Evolutionary conservation across 2,329 filamentous ascomycete species (phyloP).

Genomic region (Fusarium oligoseptatum): DNA sequence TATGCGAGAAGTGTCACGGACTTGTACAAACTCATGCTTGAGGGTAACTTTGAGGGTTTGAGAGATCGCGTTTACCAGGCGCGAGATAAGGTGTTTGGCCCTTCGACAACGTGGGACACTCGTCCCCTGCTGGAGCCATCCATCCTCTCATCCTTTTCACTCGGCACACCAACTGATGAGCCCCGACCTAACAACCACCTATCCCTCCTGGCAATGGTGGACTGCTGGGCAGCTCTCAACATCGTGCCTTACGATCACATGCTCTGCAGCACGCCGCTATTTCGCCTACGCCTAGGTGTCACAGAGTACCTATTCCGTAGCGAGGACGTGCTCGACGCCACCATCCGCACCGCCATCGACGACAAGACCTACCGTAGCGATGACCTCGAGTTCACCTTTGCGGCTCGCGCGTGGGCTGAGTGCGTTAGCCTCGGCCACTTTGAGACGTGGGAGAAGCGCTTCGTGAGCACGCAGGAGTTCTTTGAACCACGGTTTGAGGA

Average conservation of each 20-base stretch:
- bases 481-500: constrained; percentile 92
- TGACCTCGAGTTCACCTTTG: constrained; percentile 97
- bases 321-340: constrained; percentile 82
- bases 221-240: constrained; percentile 94
- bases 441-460: constrained; percentile 91
- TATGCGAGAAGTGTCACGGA: constrained; percentile 94
- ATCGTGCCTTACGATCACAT: constrained; percentile 99
- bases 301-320: constrained; percentile 96
- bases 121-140: constrained; percentile 83
- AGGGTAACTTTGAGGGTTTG: constrained; percentile 82
- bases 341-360: constrained; percentile 85
- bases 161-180: constrained; percentile 76
- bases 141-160: constrained; percentile 88
- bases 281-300: constrained; percentile 96
- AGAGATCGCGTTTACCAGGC: constrained; percentile 75
- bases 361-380: constrained; percentile 95
- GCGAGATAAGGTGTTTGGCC: constrained; percentile 82
- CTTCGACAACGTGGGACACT: constrained; percentile 69
- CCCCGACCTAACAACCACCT: constrained; percentile 91
- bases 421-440: constrained; percentile 93
- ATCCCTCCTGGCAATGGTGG: constrained; percentile 93
- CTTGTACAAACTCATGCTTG: constrained; percentile 96
- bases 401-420: constrained; percentile 94
- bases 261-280: constrained; percentile 98
- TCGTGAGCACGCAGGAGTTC: constrained; percentile 89